Percentiles rank a stretch among this genome's conserved stretches.
These are phyloP conservation scores for Davidsoniella virescens DNA, from an alignment of 2,329 filamentous ascomycete species.

Conservation along the genomic window DNA sequence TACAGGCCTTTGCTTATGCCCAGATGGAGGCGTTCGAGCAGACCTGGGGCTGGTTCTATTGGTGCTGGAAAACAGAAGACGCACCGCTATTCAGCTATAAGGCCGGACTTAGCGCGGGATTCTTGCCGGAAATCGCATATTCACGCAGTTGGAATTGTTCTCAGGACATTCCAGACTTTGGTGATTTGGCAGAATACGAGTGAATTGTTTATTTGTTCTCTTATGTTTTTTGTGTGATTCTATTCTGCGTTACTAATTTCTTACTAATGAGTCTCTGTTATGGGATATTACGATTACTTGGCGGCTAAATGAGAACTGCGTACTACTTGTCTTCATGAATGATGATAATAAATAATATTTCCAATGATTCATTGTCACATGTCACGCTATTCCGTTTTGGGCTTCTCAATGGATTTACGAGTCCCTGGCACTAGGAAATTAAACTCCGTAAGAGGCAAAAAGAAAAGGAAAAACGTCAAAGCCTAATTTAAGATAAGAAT, in stretches of 20 bases:
- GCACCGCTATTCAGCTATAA: conserved; percentile 63
- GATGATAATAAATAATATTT: too few relatives aligned
- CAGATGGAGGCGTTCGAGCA: conserved; percentile 62
- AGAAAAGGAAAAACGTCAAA: too few relatives aligned
- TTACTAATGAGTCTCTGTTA: too few relatives aligned
- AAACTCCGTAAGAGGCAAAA: not conserved
- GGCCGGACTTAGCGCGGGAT: conserved; percentile 40
- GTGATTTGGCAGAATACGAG: conserved; percentile 17
- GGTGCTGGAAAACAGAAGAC: conserved; percentile 62
- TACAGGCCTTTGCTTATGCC: conserved; percentile 55
- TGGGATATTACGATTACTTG: too few relatives aligned
- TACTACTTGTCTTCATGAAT: too few relatives aligned
- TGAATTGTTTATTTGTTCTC: not conserved
- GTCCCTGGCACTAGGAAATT: not conserved
- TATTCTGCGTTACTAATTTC: too few relatives aligned
- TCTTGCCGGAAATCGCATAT: conserved; percentile 44
- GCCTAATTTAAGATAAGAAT: too few relatives aligned
- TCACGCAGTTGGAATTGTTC: conserved; percentile 33
- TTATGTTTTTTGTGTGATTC: not conserved
- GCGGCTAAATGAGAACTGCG: too few relatives aligned
- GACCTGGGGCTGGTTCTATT: conserved; percentile 68
- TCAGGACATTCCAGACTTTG: conserved; percentile 18
- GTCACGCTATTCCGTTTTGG: too few relatives aligned
- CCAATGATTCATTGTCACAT: too few relatives aligned
- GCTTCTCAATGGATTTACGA: too few relatives aligned